Base-by-base conservation (phyloP, 257 asterid genomes). In the Marsdenia floribunda region DNA sequence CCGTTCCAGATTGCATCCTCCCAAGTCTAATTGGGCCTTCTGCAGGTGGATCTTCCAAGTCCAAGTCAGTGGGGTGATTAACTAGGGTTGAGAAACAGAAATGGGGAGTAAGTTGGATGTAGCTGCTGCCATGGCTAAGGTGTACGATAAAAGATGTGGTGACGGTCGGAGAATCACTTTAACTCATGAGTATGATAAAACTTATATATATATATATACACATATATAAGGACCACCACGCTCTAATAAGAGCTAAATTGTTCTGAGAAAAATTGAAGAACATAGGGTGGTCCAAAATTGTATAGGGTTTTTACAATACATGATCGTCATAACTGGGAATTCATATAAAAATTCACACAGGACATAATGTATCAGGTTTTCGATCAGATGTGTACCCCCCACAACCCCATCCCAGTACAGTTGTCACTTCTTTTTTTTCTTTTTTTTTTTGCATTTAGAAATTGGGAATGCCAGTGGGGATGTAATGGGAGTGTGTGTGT, bases 221-320 rank as follows among this genome's bases (percentile, higher is more conserved):
- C n/a, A 40, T 33, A 65, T 52, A 52, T 14, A 15, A 78, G 81
- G 86, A 82, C 86, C 86, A 82, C 83, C 49, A 44, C 49, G 13
- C 12, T 33, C 81, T 76, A 18, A 68, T 44, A 44, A 44, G 49
- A 4, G 53, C 55, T 24, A 4, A 29, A n/a, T 16, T 70, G 72
- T 61, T 70, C 69, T 73, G 72, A 65, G 38, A 69, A 68, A 37
- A 68, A 37, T 19, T 52, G 55, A 71, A 71, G 72, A 54, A 78
- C 38, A 13, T 80, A 80, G 84, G 76, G 78, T 80, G 86, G 86
- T 77, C 84, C 86, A 74, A 49, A 26, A 44, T 7, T 15, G 12
- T 55, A 6, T 71, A 74, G 73, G 54, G 47, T 5, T 68, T 55
- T 64, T 26, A 44, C 35, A 38, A 37, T 65, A 19, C 49, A 38